Conservation (phyloP, 148 eudicot species). For the Polygonum aviculare region DNA sequence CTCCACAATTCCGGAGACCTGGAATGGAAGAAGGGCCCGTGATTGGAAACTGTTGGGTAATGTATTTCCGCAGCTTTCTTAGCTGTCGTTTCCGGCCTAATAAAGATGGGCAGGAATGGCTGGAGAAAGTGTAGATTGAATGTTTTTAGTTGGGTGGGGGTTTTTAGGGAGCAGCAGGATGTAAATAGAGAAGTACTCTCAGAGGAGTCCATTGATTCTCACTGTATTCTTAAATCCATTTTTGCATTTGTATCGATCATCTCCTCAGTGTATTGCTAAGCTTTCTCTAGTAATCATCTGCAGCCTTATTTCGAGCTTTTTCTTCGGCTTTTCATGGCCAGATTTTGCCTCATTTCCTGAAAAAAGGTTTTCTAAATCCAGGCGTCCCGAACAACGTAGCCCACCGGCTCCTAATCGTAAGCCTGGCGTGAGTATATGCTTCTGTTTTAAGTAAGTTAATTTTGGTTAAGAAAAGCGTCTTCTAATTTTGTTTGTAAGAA, state of each 20-base stretch:
- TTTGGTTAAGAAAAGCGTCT: no score
- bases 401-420: no score
- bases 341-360: no score
- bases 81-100: not conserved
- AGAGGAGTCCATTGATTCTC: not conserved
- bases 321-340: no score
- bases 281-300: not conserved
- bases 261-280: not conserved
- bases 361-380: no score
- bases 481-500: no score
- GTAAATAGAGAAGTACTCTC: conserved; percentile 2
- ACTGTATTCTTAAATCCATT: conserved; percentile 2
- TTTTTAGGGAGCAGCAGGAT: not conserved
- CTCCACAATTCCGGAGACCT: not conserved
- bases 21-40: not conserved
- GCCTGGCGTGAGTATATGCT: no score
- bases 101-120: not conserved
- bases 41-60: not conserved
- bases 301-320: no score
- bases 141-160: not conserved
- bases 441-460: no score
- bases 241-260: not conserved
- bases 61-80: not conserved
- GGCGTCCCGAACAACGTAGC: no score
- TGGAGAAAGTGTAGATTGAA: conserved; percentile 5